These are phyloP conservation scores for Rutidosis leptorrhynchoides DNA, from an alignment of 129 eudicot genomes.

Conservation along the genomic window DNA sequence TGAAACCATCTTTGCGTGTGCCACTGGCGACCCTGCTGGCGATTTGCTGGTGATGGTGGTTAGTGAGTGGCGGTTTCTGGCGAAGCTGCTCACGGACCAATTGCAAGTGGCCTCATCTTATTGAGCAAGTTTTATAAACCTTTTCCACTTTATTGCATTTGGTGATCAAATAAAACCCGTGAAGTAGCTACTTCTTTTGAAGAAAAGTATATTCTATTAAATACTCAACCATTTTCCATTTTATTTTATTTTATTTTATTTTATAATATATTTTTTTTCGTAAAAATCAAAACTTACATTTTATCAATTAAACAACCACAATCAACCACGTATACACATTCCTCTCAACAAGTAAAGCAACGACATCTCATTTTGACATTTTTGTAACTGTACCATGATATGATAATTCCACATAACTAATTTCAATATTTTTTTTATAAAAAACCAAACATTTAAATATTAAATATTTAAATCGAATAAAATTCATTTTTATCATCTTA, in stretches of 20 bases:
- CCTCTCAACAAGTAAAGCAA: neutral
- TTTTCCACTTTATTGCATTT: no score
- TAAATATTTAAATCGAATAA: slow-evolving; percentile 3
- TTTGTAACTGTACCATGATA: neutral
- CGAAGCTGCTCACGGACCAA: no score
- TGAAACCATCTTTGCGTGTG: no score
- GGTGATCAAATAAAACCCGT: no score
- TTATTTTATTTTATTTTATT: no score
- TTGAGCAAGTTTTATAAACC: no score
- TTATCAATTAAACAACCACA: neutral
- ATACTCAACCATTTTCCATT: neutral
- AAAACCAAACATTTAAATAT: neutral
- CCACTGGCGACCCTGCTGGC: no score
- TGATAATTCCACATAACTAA: neutral
- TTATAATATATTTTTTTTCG: no score
- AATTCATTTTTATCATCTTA: slow-evolving; percentile 25
- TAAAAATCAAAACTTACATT: neutral
- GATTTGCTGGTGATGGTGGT: no score
- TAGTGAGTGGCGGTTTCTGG: no score
- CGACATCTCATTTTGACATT: neutral
- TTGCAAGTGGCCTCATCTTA: no score
- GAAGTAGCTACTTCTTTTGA: neutral
- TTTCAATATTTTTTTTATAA: neutral
- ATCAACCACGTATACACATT: slow-evolving; percentile 28
- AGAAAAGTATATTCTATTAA: neutral